Evolutionary conservation across 2,329 filamentous ascomycete species (phyloP).

Genomic region (Botrytis tulipae): DNA sequence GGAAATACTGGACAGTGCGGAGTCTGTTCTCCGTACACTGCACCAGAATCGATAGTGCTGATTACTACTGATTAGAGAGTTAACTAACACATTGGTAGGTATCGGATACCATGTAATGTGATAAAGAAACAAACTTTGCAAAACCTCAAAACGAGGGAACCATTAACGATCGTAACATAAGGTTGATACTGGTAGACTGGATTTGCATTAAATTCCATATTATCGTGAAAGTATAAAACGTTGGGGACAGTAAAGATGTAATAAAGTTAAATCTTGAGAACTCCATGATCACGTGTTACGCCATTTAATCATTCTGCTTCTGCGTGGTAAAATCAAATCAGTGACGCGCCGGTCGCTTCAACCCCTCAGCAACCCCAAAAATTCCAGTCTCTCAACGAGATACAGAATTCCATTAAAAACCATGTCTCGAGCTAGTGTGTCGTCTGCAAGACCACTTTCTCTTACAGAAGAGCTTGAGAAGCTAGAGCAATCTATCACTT

Average conservation of each 20-base stretch:
- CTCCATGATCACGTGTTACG: not conserved
- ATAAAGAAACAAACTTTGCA: not conserved
- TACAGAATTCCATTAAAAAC: slow-evolving; percentile 12
- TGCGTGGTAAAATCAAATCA: not conserved
- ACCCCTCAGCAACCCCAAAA: slow-evolving; percentile 5
- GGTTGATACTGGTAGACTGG: not conserved
- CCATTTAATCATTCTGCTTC: not conserved
- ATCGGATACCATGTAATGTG: not conserved
- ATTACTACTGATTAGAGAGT: not conserved
- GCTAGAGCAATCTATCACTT: slow-evolving; percentile 92
- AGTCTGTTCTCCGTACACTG: not conserved
- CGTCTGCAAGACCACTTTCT: slow-evolving; percentile 59
- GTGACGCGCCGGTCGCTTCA: slow-evolving; percentile 10
- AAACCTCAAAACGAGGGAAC: not conserved
- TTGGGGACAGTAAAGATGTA: not conserved
- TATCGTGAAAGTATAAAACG: not conserved
- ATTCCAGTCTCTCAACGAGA: not conserved
- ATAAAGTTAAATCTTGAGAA: not conserved
- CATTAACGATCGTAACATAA: not conserved
- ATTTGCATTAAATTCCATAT: not conserved
- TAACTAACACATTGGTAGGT: not conserved
- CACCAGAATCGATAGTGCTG: not conserved
- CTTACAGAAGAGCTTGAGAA: slow-evolving; percentile 94
- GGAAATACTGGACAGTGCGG: not conserved
- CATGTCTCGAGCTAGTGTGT: slow-evolving; percentile 37